Evolutionary conservation across 1,284 basidiomycete species (phyloP).

Genomic region (Sanghuangporus baumii): DNA sequence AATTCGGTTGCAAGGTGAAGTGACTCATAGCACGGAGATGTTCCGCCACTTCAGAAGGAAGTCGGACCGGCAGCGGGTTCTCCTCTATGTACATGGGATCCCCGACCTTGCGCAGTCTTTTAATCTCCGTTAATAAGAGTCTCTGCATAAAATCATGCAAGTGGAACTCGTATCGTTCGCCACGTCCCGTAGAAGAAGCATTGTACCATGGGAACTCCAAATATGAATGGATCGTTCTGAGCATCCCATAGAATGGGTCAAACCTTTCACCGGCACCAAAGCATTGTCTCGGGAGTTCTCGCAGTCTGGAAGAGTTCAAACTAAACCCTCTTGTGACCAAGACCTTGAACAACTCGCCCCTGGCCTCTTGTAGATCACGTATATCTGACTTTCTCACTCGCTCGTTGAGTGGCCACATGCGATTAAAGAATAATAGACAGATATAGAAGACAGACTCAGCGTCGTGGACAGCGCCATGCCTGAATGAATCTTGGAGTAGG

Average conservation of each 20-base stretch:
- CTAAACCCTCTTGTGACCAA: not conserved
- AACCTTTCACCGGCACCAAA: not conserved
- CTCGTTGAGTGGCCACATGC: not conserved
- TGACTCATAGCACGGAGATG: too few species aligned
- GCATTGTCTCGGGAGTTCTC: not conserved
- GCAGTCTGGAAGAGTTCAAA: not conserved
- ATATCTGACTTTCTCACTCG: not conserved
- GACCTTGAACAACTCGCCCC: not conserved
- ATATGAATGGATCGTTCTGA: not conserved
- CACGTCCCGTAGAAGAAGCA: not conserved
- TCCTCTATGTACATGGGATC: not conserved
- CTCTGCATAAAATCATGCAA: not conserved
- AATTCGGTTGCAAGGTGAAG: too few species aligned
- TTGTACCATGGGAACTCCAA: not conserved
- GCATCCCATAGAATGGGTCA: not conserved
- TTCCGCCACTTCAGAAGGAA: not conserved
- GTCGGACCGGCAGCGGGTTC: not conserved
- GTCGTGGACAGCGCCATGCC: not conserved
- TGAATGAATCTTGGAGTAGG: not conserved
- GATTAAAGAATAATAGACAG: not conserved
- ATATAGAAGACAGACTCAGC: slow-evolving; percentile 1
- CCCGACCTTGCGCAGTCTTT: not conserved
- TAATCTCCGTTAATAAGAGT: not conserved
- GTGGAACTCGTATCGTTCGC: not conserved
- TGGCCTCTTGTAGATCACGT: not conserved